Base-by-base conservation (phyloP, 768 basidiomycete genomes). In the Hygrophorus russula region DNA sequence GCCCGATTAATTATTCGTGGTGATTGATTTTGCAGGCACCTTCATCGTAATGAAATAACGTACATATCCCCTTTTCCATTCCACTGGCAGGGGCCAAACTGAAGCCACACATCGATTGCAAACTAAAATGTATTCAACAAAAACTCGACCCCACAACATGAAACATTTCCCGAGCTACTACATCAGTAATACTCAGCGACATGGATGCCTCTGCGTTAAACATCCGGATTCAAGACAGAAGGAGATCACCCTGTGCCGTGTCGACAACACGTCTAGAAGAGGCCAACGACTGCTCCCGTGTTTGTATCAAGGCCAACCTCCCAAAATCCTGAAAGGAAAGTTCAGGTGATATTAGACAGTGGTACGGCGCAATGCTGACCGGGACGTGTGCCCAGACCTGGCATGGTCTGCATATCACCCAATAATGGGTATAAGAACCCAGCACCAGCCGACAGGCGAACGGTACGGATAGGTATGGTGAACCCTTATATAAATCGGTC, bases 391-490 rank as follows among this genome's bases (percentile, higher is more conserved):
- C 82, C 88, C 33, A 96, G 74, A 52, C 92, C 94, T 35, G 94
- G 94, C 90, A 99, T 94, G 44, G 92, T 97, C 60, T 89, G 85
- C 88, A 99, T 97, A 60, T 93, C 90, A 31, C 87, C 89, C n/a
- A 87, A 71, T 49, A 97, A 75, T 17, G 94, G 93, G 62, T 93
- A 96, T 50, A 98, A 65, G 80, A 98, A 97, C 18, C 89, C 89
- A 45, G 93, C 92, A 34, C 94, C 94, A 4, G 91, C 96, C 5
- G 88, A 86, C 15, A 94, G 66, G 37, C 86, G 71, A 36, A 97
- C 86, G 44, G 80, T 78, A 27, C 88, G 79, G 59, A 99, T 90
- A 18, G 93, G 92, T 46, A 98, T 68, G 7, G 80, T 92, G 68
- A 99, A 99, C 19, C 90, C 93, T 79, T 49, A 33, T 44, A 42